phyloP scores from a whole-genome alignment of 1,284 basidiomycete genomes.

The Termitomyces sp. region DNA sequence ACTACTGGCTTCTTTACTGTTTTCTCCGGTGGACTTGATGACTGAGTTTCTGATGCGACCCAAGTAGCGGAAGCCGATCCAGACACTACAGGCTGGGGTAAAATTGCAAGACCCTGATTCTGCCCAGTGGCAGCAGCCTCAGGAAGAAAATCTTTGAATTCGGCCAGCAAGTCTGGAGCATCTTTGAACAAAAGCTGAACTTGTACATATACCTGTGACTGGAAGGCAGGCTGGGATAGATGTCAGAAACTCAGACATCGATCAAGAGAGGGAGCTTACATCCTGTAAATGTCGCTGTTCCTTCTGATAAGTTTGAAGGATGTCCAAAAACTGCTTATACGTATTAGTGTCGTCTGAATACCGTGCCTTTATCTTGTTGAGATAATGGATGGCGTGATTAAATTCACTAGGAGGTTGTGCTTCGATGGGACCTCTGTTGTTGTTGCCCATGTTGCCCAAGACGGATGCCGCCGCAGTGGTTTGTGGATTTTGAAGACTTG shows the following conservation, averaged over 20 bases:
- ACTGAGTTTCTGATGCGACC: slow-evolving; percentile 30
- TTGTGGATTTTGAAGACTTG: slow-evolving; percentile 34
- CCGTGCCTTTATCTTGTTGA: slow-evolving; percentile 98
- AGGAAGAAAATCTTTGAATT: slow-evolving; percentile 97
- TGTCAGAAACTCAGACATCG: slow-evolving; percentile 4
- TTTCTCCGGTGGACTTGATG: slow-evolving; percentile 38
- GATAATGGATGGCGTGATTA: slow-evolving; percentile 96
- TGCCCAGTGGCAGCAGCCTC: slow-evolving; percentile 45
- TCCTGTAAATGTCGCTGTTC: slow-evolving; percentile 87
- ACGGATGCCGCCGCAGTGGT: slow-evolving; percentile 56
- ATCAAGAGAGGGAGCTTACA: slow-evolving; percentile 43
- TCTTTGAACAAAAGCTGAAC: slow-evolving; percentile 91
- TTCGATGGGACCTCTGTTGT: slow-evolving; percentile 37
- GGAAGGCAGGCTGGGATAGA: slow-evolving; percentile 14
- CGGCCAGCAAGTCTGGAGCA: slow-evolving; percentile 87
- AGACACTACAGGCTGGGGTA: slow-evolving; percentile 29
- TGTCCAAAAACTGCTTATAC: slow-evolving; percentile 98
- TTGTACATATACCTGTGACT: slow-evolving; percentile 85
- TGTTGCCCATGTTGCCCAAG: slow-evolving; percentile 50
- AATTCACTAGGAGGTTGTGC: slow-evolving; percentile 69
- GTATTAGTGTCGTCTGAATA: slow-evolving; percentile 91
- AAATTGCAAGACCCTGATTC: slow-evolving; percentile 35
- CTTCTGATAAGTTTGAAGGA: slow-evolving; percentile 96
- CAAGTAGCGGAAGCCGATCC: slow-evolving; percentile 25
- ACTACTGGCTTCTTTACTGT: slow-evolving; percentile 37